phyloP scores from a whole-genome alignment of 1,284 basidiomycete species.

The Trichosporon coremiiforme region DNA sequence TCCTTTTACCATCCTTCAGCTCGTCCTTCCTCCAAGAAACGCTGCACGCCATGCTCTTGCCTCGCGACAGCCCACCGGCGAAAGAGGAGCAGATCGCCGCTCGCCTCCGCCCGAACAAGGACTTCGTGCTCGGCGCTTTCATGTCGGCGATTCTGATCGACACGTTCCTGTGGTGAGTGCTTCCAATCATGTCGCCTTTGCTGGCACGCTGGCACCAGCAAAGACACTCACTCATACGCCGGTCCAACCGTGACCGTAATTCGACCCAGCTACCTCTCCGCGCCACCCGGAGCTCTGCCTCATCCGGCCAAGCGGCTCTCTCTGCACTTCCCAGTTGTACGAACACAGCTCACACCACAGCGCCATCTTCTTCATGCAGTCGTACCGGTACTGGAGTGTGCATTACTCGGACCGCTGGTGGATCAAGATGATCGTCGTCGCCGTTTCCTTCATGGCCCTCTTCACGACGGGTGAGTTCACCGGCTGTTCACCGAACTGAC shows the following conservation, averaged over 20 bases:
- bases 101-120: neutral
- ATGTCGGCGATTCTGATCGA: constrained; percentile 34
- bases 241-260: too few species aligned
- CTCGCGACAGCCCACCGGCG: neutral
- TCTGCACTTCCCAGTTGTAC: too few species aligned
- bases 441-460: neutral
- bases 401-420: constrained; percentile 35
- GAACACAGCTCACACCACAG: constrained; percentile 23
- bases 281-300: too few species aligned
- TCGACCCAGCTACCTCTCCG: too few species aligned
- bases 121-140: constrained; percentile 1
- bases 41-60: too few species aligned
- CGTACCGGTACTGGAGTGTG: constrained; percentile 32
- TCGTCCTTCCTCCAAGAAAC: too few species aligned
- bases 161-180: constrained; percentile 35
- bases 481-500: neutral
- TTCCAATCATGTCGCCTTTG: too few species aligned
- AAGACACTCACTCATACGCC: too few species aligned
- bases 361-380: constrained; percentile 34
- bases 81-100: constrained; percentile 9
- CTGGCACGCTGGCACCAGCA: too few species aligned
- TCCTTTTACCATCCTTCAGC: too few species aligned
- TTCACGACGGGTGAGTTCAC: constrained; percentile 9
- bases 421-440: constrained; percentile 35
- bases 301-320: neutral